Percentiles rank a stretch among this genome's conserved stretches.
Conservation (phyloP, 306 rosid species). For the Prunus dulcis region DNA sequence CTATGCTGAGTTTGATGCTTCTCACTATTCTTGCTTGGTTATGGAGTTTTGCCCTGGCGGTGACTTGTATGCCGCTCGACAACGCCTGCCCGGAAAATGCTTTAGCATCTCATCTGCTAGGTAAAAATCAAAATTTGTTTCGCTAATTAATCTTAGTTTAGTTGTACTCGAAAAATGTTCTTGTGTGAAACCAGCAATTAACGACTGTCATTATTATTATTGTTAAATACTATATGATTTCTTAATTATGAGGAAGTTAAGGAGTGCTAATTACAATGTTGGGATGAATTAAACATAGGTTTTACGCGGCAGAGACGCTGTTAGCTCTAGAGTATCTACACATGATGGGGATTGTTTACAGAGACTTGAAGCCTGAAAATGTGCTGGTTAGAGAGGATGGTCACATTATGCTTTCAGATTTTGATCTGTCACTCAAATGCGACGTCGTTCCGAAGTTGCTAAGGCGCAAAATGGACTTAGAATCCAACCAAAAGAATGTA, state of each 20-base stretch:
- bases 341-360: constrained; percentile 97
- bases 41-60: constrained; percentile 99
- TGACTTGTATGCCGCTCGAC: constrained; percentile 78
- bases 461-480: constrained; percentile 36
- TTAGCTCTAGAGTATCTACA: constrained; percentile 87
- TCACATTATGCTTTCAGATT: constrained; percentile 92
- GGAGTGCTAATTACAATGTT: not conserved
- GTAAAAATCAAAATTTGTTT: constrained; percentile 31
- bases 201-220: too few relatives aligned
- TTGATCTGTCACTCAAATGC: constrained; percentile 91
- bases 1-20: constrained; percentile 83
- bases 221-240: too few relatives aligned
- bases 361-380: constrained; percentile 95
- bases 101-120: constrained; percentile 64
- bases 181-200: not conserved
- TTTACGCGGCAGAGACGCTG: constrained; percentile 88
- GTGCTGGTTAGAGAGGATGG: constrained; percentile 92
- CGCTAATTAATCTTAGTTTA: not conserved
- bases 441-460: constrained; percentile 81
- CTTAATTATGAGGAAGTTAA: not conserved
- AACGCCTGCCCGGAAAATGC: constrained; percentile 67
- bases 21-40: constrained; percentile 90
- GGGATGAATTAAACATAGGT: constrained; percentile 37
- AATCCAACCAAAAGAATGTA: constrained; percentile 27
- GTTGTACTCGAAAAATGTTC: not conserved